Evolutionary conservation across 768 basidiomycete species (phyloP), one percentile per base, ranked within the genome.

Genomic region (Trametes maxima): DNA sequence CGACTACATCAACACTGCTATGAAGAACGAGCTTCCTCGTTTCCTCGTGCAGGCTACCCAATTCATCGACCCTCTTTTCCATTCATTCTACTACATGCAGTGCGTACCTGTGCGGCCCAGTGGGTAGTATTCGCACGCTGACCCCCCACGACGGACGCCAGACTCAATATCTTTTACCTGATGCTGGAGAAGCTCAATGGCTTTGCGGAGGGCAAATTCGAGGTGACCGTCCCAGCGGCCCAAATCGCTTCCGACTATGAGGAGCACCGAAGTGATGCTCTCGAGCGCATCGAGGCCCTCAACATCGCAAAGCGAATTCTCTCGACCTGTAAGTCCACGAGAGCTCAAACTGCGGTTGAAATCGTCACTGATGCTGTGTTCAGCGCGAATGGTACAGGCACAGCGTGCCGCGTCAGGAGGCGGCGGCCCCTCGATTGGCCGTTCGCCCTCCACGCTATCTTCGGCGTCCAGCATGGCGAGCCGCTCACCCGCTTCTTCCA

Each of bases 71-170:
- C 97, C 97, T 0, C 79, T 98, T n/a, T 99, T 98, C 84, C 90
- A 96, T 68, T 96, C 94, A 17, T 95, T 95, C 82, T 99, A 90
- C 80, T 99, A 96, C 74, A 98, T 99, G 95, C 94, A 98, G 94
- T 95, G 70, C 70, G 94, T 86, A 28, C 19, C 35, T 7, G 7
- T n/a, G 6, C 2, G 53, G 33, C 46, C 25, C 60, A 10, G 64
- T 59, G 47, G 10, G 24, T 33, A 33, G 21, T 24, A 7, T 24
- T 25, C n/a, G n/a, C n/a, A 16, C 10, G 17, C 36, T 43, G 33
- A 51, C 24, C 24, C 50, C 51, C 22, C 43, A 47, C 22, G 22
- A n/a, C 42, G 37, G 11, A 6, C 25, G 17, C 10, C 65, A 96
- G 94, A 76, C 79, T 96, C 67, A 96, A 97, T 74, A 88, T 95